Conservation (phyloP, 352 stramenopile genomes). For the Phytopythium chamaehyphon region DNA sequence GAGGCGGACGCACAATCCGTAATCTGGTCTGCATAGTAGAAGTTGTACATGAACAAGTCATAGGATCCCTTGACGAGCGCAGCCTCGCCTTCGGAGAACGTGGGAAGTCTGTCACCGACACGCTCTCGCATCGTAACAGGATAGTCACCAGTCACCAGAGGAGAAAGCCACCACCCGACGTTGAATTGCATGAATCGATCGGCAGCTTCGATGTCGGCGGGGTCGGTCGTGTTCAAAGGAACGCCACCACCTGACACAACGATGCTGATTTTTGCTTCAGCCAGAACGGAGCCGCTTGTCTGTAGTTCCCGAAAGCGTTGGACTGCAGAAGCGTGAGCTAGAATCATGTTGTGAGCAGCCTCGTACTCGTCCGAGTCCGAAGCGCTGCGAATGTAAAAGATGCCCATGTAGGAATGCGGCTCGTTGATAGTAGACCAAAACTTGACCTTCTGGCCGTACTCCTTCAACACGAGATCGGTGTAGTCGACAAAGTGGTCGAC, state of each 20-base stretch:
- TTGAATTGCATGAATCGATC: constrained; percentile 86
- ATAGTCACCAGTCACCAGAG: constrained; percentile 90
- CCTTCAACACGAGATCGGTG: constrained; percentile 86
- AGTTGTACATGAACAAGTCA: constrained; percentile 96
- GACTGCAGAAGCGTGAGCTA: constrained; percentile 88
- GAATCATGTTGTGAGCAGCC: constrained; percentile 84
- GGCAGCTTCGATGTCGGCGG: constrained; percentile 49
- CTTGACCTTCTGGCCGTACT: constrained; percentile 90
- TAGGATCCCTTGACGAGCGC: constrained; percentile 73
- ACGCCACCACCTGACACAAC: constrained; percentile 82
- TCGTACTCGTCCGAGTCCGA: constrained; percentile 39
- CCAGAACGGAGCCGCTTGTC: constrained; percentile 14
- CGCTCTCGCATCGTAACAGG: constrained; percentile 86
- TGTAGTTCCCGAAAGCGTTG: constrained; percentile 83
- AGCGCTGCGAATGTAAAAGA: constrained; percentile 73
- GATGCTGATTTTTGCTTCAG: constrained; percentile 85
- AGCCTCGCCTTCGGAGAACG: constrained; percentile 81
- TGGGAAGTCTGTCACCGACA: constrained; percentile 72
- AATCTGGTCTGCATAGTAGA: constrained; percentile 79
- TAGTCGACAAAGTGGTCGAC: constrained; percentile 84
- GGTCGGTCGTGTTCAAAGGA: constrained; percentile 64
- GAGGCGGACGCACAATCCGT: constrained; percentile 37
- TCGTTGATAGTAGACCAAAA: constrained; percentile 96
- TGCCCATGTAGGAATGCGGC: constrained; percentile 74
- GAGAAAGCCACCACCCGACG: constrained; percentile 90